A percentile compares a stretch with the other conserved stretches of the same genome.
phyloP scores from a whole-genome alignment of 106 monocot species.

The Cymbidium sinense region DNA sequence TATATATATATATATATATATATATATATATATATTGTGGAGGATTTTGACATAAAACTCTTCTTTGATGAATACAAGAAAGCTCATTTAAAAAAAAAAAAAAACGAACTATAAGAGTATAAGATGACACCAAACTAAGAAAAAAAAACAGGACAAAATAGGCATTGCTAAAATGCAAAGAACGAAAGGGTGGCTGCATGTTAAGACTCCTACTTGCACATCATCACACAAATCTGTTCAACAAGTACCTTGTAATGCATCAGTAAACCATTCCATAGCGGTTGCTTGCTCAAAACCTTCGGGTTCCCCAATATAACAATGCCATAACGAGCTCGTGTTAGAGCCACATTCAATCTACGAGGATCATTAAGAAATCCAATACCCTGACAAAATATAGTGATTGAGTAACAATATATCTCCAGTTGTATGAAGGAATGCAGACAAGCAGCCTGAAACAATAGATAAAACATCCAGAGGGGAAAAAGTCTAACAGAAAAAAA shows the following conservation, averaged over 20 bases:
- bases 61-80: no score
- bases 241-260: slow-evolving; percentile 66
- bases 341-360: slow-evolving; percentile 78
- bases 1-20: no score
- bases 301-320: slow-evolving; percentile 81
- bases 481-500: background rate
- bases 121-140: background rate
- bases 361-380: slow-evolving; percentile 99
- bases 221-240: background rate
- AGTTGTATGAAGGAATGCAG: background rate
- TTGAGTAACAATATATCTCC: background rate
- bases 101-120: no score
- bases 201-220: no score
- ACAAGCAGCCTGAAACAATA: background rate
- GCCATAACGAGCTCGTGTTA: slow-evolving; percentile 95
- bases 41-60: no score
- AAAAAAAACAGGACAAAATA: background rate
- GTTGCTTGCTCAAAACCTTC: slow-evolving; percentile 95
- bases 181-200: no score
- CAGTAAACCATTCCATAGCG: slow-evolving; percentile 89
- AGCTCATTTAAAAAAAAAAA: no score
- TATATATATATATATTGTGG: no score
- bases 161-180: background rate
- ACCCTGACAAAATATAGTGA: slow-evolving; percentile 56
- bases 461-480: background rate